Evolutionary conservation across 192 early-diverging fungal species (phyloP).

Genomic region (Coemansia sp.): DNA sequence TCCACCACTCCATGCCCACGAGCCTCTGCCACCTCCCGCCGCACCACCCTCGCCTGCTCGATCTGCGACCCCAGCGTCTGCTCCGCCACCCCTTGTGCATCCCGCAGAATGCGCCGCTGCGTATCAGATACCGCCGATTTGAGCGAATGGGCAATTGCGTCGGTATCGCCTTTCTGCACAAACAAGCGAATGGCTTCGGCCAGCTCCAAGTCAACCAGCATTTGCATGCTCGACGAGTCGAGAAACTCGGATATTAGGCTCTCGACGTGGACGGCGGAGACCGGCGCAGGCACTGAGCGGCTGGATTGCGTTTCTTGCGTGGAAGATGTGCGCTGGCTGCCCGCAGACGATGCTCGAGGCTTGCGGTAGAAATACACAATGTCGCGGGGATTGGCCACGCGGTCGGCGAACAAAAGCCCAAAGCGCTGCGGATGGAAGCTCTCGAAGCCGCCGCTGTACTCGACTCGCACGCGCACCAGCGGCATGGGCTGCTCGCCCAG

Average conservation of each 20-base stretch:
- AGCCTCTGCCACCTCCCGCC: conserved; percentile 28
- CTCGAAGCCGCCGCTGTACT: conserved; percentile 81
- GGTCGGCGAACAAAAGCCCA: conserved; percentile 73
- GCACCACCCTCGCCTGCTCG: conserved; percentile 8
- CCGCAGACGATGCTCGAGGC: conserved; percentile 16
- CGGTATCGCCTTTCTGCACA: conserved; percentile 85
- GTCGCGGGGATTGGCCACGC: conserved; percentile 87
- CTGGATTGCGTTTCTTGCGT: conserved; percentile 20
- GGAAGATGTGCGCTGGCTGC: conserved; percentile 5
- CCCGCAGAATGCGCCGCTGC: conserved; percentile 25
- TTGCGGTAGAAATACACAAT: conserved; percentile 80
- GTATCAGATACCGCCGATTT: conserved; percentile 29
- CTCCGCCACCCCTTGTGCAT: background rate
- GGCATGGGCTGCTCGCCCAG: conserved; percentile 60
- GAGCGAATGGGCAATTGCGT: conserved; percentile 73
- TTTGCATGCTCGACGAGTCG: conserved; percentile 62
- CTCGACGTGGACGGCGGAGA: conserved; percentile 71
- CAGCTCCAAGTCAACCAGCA: conserved; percentile 75
- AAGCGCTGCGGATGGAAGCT: conserved; percentile 86
- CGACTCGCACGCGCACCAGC: conserved; percentile 80
- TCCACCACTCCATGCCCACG: conserved; percentile 7
- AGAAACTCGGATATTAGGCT: conserved; percentile 76
- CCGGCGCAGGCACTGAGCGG: conserved; percentile 57
- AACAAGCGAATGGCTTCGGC: conserved; percentile 71
- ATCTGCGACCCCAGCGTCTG: conserved; percentile 17